Conservation (phyloP, 2,329 filamentous ascomycete genomes). For the Plectosphaerella plurivora region DNA sequence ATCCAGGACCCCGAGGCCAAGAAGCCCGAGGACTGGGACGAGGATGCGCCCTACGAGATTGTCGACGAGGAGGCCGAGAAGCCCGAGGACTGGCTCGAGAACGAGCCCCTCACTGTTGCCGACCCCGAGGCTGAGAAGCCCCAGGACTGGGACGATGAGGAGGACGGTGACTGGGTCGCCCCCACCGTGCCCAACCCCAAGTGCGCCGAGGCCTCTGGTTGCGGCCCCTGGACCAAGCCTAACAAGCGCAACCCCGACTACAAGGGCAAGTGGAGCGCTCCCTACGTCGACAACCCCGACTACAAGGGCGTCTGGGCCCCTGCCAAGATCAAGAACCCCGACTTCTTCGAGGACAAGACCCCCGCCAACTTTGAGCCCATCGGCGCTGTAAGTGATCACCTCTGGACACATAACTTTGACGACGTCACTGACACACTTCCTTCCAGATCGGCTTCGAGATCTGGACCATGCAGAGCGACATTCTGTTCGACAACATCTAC, state of each 20-base stretch:
- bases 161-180: constrained; percentile 95
- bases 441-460: constrained; percentile 92
- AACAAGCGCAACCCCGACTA: constrained; percentile 92
- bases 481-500: constrained; percentile 99
- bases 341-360: constrained; percentile 95
- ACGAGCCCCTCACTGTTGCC: constrained; percentile 75
- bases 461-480: constrained; percentile 99
- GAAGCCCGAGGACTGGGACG: constrained; percentile 98
- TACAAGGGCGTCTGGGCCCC: constrained; percentile 97
- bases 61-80: constrained; percentile 86
- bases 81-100: constrained; percentile 94
- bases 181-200: constrained; percentile 93
- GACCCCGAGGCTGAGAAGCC: constrained; percentile 97
- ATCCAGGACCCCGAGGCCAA: constrained; percentile 88
- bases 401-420: background rate
- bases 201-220: constrained; percentile 89
- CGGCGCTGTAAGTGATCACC: constrained; percentile 69
- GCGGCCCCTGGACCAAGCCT: constrained; percentile 87
- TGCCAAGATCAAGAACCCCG: constrained; percentile 93
- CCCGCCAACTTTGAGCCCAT: constrained; percentile 96
- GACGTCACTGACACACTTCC: background rate
- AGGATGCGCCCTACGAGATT: constrained; percentile 96
- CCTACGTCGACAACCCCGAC: constrained; percentile 90
- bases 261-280: constrained; percentile 98
- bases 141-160: constrained; percentile 99